These are phyloP conservation scores for Scheffersomyces cryptocercus DNA, from an alignment of 1,139 yeast species.

Conservation along the genomic window DNA sequence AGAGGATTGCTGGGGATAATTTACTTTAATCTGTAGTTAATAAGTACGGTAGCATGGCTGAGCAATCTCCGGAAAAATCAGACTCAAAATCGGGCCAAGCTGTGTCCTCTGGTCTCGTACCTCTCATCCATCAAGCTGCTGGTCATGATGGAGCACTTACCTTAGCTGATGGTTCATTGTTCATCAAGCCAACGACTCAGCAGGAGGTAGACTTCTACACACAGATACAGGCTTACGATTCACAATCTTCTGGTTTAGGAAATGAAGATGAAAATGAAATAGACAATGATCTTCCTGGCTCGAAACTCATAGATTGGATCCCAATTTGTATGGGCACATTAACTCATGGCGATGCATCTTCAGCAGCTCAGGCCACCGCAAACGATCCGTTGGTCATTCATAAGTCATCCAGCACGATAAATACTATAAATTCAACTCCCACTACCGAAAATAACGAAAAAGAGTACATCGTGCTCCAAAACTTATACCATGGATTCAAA, in stretches of 20 bases:
- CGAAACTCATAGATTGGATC: conserved; percentile 54
- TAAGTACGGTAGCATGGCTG: too few species aligned
- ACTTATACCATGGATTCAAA: conserved; percentile 59
- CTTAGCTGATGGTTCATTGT: conserved; percentile 56
- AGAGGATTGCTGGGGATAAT: too few species aligned
- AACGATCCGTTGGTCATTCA: not conserved
- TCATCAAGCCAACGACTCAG: conserved; percentile 64
- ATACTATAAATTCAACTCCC: not conserved
- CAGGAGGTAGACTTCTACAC: conserved; percentile 77
- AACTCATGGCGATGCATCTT: conserved; percentile 26
- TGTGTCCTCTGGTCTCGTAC: conserved; percentile 6
- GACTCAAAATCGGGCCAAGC: too few species aligned
- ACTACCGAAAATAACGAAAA: conserved; percentile 11
- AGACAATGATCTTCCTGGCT: conserved; percentile 32
- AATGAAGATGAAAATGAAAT: conserved; percentile 8
- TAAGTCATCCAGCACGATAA: not conserved
- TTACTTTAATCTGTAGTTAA: too few species aligned
- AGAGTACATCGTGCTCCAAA: conserved; percentile 68
- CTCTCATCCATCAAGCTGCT: conserved; percentile 62
- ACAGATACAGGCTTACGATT: conserved; percentile 20
- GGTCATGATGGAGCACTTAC: conserved; percentile 86
- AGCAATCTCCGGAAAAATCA: too few species aligned
- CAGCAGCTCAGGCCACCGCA: not conserved
- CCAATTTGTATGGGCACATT: conserved; percentile 44
- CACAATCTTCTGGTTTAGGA: not conserved